Conservation (phyloP, 305 asterid genomes). For the Salvia sclarea region DNA sequence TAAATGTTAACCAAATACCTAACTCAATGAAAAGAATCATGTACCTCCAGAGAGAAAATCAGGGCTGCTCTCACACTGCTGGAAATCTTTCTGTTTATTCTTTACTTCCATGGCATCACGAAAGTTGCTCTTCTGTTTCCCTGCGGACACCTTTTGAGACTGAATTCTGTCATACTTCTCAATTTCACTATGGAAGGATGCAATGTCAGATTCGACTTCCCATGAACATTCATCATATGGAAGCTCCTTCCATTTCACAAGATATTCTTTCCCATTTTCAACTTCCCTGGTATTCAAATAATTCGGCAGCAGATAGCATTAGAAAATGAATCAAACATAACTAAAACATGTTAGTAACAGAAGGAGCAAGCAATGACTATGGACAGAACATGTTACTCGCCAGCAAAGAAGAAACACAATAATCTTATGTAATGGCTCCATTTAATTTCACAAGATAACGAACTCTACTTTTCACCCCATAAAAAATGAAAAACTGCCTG, state of each 20-base stretch:
- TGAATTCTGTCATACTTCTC: slow-evolving; percentile 61
- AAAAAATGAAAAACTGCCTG: neutral
- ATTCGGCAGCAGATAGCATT: slow-evolving; percentile 32
- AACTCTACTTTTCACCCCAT: neutral
- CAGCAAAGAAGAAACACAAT: neutral
- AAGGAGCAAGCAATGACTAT: slow-evolving; percentile 24
- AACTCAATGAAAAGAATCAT: slow-evolving; percentile 25
- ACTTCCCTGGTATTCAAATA: slow-evolving; percentile 55
- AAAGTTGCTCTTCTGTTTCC: slow-evolving; percentile 57
- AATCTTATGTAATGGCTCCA: slow-evolving; percentile 8
- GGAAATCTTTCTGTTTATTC: slow-evolving; percentile 80
- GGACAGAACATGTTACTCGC: slow-evolving; percentile 22
- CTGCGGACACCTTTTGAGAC: slow-evolving; percentile 57
- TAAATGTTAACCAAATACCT: slow-evolving; percentile 25
- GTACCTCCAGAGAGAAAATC: slow-evolving; percentile 88
- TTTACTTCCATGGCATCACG: slow-evolving; percentile 61
- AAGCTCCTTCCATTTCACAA: slow-evolving; percentile 99
- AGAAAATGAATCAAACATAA: neutral
- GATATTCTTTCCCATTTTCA: slow-evolving; percentile 77
- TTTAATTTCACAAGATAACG: neutral
- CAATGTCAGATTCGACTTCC: slow-evolving; percentile 84
- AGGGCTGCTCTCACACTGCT: slow-evolving; percentile 84
- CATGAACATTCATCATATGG: slow-evolving; percentile 92
- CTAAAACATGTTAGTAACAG: neutral
- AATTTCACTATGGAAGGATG: slow-evolving; percentile 76